These are phyloP conservation scores for Zalerion maritima DNA, from an alignment of 495 filamentous ascomycete species.

Conservation along the genomic window DNA sequence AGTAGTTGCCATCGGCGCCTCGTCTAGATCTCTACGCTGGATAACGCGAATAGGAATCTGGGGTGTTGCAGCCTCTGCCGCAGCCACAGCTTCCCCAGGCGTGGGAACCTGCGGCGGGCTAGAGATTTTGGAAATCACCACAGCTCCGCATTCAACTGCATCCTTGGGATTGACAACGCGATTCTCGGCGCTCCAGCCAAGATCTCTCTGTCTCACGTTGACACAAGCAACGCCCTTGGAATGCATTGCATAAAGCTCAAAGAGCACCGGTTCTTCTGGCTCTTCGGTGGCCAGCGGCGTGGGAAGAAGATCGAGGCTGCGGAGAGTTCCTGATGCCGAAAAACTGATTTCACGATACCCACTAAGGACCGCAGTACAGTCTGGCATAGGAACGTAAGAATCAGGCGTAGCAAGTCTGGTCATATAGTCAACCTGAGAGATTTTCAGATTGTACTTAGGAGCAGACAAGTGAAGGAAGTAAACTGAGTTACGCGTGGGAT, in stretches of 20 bases:
- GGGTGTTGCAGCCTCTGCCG: conserved; percentile 9
- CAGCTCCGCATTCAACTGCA: conserved; percentile 50
- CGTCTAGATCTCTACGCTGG: conserved; percentile 2
- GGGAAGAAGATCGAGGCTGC: conserved; percentile 77
- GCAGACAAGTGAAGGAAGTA: conserved; percentile 93
- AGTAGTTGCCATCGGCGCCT: conserved; percentile 7
- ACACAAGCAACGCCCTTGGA: conserved; percentile 85
- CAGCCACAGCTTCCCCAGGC: conserved; percentile 13
- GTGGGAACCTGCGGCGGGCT: conserved; percentile 18
- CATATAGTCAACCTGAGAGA: conserved; percentile 81
- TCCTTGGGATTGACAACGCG: conserved; percentile 65
- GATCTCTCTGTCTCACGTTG: conserved; percentile 67
- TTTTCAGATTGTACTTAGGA: conserved; percentile 70
- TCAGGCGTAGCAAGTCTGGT: conserved; percentile 60
- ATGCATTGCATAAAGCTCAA: conserved; percentile 95
- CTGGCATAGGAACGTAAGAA: conserved; percentile 57
- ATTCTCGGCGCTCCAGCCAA: conserved; percentile 79
- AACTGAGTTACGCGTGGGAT: conserved; percentile 91
- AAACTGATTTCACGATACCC: conserved; percentile 90
- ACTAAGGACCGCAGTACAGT: conserved; percentile 91
- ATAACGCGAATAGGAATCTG: conserved; percentile 15
- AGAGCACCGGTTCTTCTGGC: conserved; percentile 47
- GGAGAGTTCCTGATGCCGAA: conserved; percentile 68
- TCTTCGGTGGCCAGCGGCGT: conserved; percentile 37
- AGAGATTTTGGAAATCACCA: conserved; percentile 32